Conservation (phyloP, 352 stramenopile genomes). For the Blastocystis sp. region DNA sequence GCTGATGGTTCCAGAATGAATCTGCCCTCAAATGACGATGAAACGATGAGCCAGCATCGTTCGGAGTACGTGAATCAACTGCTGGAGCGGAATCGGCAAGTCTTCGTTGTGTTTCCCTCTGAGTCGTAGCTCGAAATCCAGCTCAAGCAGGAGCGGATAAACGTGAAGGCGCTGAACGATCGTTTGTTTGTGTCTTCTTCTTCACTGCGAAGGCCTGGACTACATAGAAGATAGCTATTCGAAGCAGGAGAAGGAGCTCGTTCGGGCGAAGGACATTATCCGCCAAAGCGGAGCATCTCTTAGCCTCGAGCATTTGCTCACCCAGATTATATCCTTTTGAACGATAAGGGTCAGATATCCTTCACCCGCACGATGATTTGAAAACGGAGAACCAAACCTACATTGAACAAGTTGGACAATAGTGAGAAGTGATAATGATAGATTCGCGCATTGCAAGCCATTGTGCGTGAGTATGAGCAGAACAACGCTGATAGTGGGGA, state of each 20-base stretch:
- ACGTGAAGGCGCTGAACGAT: constrained; percentile 63
- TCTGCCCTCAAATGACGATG: constrained; percentile 53
- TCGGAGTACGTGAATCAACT: constrained; percentile 65
- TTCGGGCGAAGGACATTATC: constrained; percentile 33
- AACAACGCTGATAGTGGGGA: background rate
- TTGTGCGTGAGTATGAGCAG: constrained; percentile 53
- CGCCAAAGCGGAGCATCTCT: constrained; percentile 41
- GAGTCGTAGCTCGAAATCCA: constrained; percentile 38
- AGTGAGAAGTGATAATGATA: background rate
- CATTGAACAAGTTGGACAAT: constrained; percentile 57
- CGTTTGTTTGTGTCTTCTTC: background rate
- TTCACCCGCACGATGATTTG: constrained; percentile 47
- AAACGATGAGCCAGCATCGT: constrained; percentile 59
- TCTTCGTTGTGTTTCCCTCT: background rate
- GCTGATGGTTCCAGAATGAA: constrained; percentile 23
- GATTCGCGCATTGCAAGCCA: constrained; percentile 62
- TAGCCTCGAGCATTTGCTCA: constrained; percentile 22
- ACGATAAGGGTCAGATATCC: background rate
- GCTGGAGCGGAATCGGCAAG: constrained; percentile 48
- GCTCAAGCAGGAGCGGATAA: constrained; percentile 57
- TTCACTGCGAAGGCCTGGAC: constrained; percentile 36
- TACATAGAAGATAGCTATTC: constrained; percentile 27
- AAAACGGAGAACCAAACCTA: constrained; percentile 57
- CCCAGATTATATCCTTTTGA: constrained; percentile 60
- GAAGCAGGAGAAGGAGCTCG: constrained; percentile 24